Percentiles rank a stretch among this genome's conserved stretches.
phyloP scores from a whole-genome alignment of 2,329 filamentous ascomycete genomes.

The Fusarium zealandicum region DNA sequence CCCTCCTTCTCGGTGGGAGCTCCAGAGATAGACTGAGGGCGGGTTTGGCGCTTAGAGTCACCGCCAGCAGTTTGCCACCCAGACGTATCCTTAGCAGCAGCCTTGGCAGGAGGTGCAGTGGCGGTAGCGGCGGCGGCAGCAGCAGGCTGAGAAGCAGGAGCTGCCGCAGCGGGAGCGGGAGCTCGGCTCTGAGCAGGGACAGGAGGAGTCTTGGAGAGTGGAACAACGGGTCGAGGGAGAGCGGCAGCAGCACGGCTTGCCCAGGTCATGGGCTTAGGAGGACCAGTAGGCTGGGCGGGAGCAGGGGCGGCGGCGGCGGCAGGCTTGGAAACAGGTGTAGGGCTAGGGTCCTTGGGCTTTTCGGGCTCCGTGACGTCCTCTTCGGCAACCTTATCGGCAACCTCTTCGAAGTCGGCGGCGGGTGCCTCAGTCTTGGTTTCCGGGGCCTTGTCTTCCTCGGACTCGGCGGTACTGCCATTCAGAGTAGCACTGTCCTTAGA shows the following conservation, averaged over 20 bases:
- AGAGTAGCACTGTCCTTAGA: constrained; percentile 47
- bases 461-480: constrained; percentile 45
- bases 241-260: constrained; percentile 72
- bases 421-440: constrained; percentile 48
- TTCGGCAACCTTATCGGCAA: constrained; percentile 59
- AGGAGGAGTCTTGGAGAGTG: constrained; percentile 64
- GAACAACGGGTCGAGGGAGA: constrained; percentile 60
- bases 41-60: constrained; percentile 84
- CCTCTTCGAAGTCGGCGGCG: constrained; percentile 57
- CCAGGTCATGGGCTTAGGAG: constrained; percentile 74
- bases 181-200: constrained; percentile 58
- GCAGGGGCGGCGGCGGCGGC: constrained; percentile 31
- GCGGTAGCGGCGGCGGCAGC: constrained; percentile 49
- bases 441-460: constrained; percentile 49
- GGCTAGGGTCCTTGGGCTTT: constrained; percentile 70
- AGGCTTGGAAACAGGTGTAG: constrained; percentile 57
- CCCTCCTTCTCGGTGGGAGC: constrained; percentile 73
- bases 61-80: constrained; percentile 87
- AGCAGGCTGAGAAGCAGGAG: constrained; percentile 48
- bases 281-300: constrained; percentile 53
- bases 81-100: constrained; percentile 57
- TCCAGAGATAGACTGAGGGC: constrained; percentile 70
- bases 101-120: constrained; percentile 50
- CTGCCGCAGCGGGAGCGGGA: constrained; percentile 54
- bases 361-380: constrained; percentile 66